Conservation (phyloP, 2,329 filamentous ascomycete genomes). For the Penicillium sp. region DNA sequence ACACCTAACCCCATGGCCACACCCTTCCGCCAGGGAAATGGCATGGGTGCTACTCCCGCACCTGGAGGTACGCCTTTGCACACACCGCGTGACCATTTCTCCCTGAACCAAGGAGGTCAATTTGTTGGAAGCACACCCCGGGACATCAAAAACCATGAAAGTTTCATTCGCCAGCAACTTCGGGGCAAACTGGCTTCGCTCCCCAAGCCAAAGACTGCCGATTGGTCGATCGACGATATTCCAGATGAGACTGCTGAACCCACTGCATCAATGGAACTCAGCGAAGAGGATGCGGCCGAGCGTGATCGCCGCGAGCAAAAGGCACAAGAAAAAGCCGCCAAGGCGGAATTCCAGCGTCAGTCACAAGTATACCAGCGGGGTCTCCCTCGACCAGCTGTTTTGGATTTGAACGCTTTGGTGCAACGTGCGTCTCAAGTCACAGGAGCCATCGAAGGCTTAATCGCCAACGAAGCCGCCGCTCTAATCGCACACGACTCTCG, state of each 20-base stretch:
- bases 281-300: conserved; percentile 71
- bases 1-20: conserved; percentile 97
- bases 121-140: conserved; percentile 73
- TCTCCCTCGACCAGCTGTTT: conserved; percentile 72
- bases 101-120: conserved; percentile 72
- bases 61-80: conserved; percentile 76
- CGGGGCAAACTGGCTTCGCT: conserved; percentile 67
- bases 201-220: conserved; percentile 87
- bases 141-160: conserved; percentile 72
- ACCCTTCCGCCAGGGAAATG: conserved; percentile 70
- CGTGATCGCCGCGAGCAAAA: conserved; percentile 70
- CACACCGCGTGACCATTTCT: conserved; percentile 85
- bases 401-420: conserved; percentile 72
- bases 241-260: conserved; percentile 77
- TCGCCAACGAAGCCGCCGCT: conserved; percentile 75
- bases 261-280: conserved; percentile 51
- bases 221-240: conserved; percentile 85
- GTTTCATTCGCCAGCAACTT: conserved; percentile 69
- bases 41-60: conserved; percentile 67
- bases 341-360: conserved; percentile 74
- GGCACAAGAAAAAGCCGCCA: conserved; percentile 63
- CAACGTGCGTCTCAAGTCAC: conserved; percentile 61
- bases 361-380: conserved; percentile 88
- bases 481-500: conserved; percentile 81
- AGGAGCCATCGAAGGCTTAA: conserved; percentile 67